Conservation (phyloP, 108 stramenopile species). For the Stephanodiscus triporus region DNA sequence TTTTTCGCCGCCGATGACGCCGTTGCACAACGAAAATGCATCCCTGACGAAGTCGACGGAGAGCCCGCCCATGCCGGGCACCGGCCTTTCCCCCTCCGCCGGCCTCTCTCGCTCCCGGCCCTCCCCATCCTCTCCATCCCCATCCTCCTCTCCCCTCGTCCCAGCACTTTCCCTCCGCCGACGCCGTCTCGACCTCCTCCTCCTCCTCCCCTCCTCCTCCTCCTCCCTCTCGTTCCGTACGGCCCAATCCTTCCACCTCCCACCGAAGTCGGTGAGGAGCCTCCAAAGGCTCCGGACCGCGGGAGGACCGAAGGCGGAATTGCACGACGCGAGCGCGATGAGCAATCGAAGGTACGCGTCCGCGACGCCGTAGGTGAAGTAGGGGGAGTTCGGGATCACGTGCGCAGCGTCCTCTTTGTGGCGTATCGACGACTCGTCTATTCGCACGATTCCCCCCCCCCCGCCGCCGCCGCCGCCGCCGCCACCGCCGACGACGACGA, state of each 20-base stretch:
- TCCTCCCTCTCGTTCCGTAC: constrained; percentile 12
- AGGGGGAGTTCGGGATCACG: constrained; percentile 25
- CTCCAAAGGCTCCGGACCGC: constrained; percentile 37
- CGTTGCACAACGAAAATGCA: neutral
- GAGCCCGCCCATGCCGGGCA: constrained; percentile 51
- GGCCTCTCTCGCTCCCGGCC: neutral
- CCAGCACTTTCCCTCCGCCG: constrained; percentile 9
- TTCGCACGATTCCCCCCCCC: constrained; percentile 12
- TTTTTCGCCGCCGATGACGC: neutral
- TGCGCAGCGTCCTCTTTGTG: constrained; percentile 28
- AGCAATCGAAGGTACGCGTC: constrained; percentile 51
- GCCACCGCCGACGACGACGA: neutral
- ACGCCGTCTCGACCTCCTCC: neutral
- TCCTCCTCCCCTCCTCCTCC: constrained; percentile 6
- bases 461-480: neutral
- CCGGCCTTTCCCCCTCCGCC: constrained; percentile 25
- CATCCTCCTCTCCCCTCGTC: neutral
- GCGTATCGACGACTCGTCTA: constrained; percentile 29
- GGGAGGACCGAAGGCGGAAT: constrained; percentile 41
- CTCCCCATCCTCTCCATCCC: constrained; percentile 6
- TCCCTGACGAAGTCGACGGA: constrained; percentile 47
- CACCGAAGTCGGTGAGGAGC: constrained; percentile 39
- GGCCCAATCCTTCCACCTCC: constrained; percentile 19
- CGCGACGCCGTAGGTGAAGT: constrained; percentile 42
- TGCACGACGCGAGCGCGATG: constrained; percentile 31